These are phyloP conservation scores for Trichoderma asperelloides DNA, from an alignment of 495 filamentous ascomycete species.

Conservation along the genomic window DNA sequence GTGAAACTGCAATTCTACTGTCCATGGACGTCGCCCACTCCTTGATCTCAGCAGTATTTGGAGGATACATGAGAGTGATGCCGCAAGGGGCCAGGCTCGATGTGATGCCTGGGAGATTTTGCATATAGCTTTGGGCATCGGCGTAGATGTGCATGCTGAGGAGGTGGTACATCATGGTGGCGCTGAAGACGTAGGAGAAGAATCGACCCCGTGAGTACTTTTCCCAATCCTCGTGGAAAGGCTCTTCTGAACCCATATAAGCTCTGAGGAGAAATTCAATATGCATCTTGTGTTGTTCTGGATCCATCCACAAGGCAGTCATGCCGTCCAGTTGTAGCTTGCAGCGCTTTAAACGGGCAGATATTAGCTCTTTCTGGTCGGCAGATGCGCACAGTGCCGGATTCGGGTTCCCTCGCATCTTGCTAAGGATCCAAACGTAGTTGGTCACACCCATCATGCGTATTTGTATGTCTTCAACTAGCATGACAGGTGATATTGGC, in stretches of 20 bases:
- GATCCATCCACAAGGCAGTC: background rate
- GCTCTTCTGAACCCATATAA: slow-evolving; percentile 17
- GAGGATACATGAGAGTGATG: background rate
- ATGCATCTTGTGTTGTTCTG: background rate
- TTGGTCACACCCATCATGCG: slow-evolving; percentile 15
- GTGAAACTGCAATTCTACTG: background rate
- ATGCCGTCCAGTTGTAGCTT: slow-evolving; percentile 9
- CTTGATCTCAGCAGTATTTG: background rate
- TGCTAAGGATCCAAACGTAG: slow-evolving; percentile 13
- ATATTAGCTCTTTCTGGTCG: background rate
- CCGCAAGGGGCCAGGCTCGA: background rate
- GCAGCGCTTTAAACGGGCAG: background rate
- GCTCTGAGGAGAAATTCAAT: background rate
- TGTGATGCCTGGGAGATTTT: slow-evolving; percentile 8
- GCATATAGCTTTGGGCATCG: slow-evolving; percentile 13
- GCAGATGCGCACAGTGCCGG: background rate
- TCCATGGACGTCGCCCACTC: background rate
- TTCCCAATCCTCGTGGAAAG: slow-evolving; percentile 11
- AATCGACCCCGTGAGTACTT: slow-evolving; percentile 8
- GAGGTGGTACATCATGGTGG: slow-evolving; percentile 17
- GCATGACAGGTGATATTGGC: slow-evolving; percentile 6
- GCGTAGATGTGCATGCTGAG: slow-evolving; percentile 19
- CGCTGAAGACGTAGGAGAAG: slow-evolving; percentile 14
- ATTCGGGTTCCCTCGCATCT: background rate
- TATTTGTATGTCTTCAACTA: slow-evolving; percentile 21